phyloP scores from a whole-genome alignment of 176 grass and related monocot species.

The Juncus effusus region DNA sequence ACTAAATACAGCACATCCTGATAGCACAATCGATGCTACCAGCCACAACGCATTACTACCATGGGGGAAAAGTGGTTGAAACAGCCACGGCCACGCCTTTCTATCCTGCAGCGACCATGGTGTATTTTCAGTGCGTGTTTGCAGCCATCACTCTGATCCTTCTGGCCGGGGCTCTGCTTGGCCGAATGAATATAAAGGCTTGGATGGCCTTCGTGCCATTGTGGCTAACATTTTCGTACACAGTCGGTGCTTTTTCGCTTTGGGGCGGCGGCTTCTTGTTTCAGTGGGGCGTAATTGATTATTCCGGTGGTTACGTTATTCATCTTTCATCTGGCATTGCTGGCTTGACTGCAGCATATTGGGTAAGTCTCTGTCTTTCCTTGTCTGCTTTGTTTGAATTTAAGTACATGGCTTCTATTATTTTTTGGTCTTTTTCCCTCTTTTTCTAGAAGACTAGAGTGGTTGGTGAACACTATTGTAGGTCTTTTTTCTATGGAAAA shows the following conservation, averaged over 20 bases:
- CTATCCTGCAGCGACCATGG: slow-evolving; percentile 49
- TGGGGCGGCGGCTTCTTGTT: slow-evolving; percentile 74
- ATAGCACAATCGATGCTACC: slow-evolving; percentile 39
- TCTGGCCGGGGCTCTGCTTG: slow-evolving; percentile 43
- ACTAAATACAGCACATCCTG: slow-evolving; percentile 13
- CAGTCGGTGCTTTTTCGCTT: slow-evolving; percentile 64
- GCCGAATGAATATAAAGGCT: slow-evolving; percentile 58
- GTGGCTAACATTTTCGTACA: slow-evolving; percentile 90
- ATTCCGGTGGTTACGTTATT: slow-evolving; percentile 73
- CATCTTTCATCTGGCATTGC: slow-evolving; percentile 58
- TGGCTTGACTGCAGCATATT: slow-evolving; percentile 58
- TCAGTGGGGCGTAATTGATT: slow-evolving; percentile 76
- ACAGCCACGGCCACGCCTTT: slow-evolving; percentile 23
- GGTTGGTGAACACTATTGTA: too few species aligned
- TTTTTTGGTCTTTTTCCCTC: too few species aligned
- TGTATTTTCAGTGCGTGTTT: slow-evolving; percentile 77
- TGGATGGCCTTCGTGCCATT: slow-evolving; percentile 82
- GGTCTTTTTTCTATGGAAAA: too few species aligned
- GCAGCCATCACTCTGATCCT: slow-evolving; percentile 66
- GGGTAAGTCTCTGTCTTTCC: slow-evolving; percentile 30
- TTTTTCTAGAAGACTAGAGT: too few species aligned
- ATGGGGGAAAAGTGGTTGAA: slow-evolving; percentile 29
- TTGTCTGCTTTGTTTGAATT: too few species aligned
- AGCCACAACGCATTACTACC: slow-evolving; percentile 49
- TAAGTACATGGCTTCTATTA: too few species aligned